phyloP scores from a whole-genome alignment of 441 rosid genomes.

The Adansonia grandidieri region DNA sequence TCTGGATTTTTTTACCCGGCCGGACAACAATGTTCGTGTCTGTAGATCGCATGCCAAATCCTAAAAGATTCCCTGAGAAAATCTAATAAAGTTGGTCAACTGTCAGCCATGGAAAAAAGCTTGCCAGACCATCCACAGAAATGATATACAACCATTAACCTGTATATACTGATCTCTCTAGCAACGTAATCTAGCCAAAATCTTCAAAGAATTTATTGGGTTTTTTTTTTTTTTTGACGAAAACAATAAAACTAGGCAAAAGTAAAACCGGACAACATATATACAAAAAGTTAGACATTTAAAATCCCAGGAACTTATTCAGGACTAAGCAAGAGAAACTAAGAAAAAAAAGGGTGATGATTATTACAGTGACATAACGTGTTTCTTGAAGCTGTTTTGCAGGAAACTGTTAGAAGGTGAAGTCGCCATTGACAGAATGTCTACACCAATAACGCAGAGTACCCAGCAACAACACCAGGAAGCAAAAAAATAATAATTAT shows the following conservation, averaged over 20 bases:
- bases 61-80: constrained; percentile 38
- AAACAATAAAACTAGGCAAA: constrained; percentile 8
- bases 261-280: neutral
- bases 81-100: constrained; percentile 30
- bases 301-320: neutral
- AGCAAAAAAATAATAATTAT: constrained; percentile 12
- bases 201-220: neutral
- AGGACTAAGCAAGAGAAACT: constrained; percentile 9
- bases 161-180: neutral
- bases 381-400: neutral
- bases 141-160: constrained; percentile 21
- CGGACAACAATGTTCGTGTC: constrained; percentile 19
- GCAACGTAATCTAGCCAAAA: neutral
- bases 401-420: constrained; percentile 20
- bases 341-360: constrained; percentile 17
- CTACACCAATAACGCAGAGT: constrained; percentile 5
- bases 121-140: constrained; percentile 30
- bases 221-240: neutral
- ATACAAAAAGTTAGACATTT: neutral
- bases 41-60: constrained; percentile 34
- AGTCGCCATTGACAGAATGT: constrained; percentile 22
- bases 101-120: constrained; percentile 22
- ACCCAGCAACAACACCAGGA: neutral
- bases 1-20: constrained; percentile 21
- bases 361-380: constrained; percentile 18